Evolutionary conservation across 352 stramenopile species (phyloP), one percentile per base, ranked within the genome.

Genomic region (Achlya hypogyna): DNA sequence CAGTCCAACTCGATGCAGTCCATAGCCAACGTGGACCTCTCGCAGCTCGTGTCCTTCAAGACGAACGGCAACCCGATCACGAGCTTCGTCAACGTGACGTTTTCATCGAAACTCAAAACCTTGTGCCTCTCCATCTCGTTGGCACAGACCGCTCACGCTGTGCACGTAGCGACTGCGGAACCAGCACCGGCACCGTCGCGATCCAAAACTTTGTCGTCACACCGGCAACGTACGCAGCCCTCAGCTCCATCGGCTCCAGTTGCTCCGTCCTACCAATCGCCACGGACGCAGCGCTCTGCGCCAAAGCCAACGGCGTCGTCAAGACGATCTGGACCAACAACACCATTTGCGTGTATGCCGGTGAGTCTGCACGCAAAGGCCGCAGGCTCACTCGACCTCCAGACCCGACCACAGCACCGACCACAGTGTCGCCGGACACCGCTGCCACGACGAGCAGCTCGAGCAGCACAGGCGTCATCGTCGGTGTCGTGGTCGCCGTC

Each of bases 261-360:
- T 56, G 49, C 8, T 56, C 49, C 12, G 8, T 35, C 25, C 31
- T 56, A 10, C 49, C 49, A 1, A 56, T 56, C 25, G 25, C 49
- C 2, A 56, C 10, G 16, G 49, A 56, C 31, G 25, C 49, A 1
- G 8, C 49, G 49, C 31, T 56, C 25, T 56, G 49, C 49, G 25
- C 49, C 25, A 31, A 56, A 20, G 25, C 25, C 49, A 56, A 56
- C 31, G 49, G 25, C 25, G 31, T n/a, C 12, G 10, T 56, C 25
- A 10, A 56, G 31, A 56, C 49, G 31, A 56, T 56, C 31, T 56
- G 49, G 49, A 56, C 49, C 25, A 56, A 56, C 49, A 56, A 56
- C 8, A 56, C 25, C 2, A 35, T 56, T 10, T 56, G 49, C 31
- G 49, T 56, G 12, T 9, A 10, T n/a, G 14, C 25, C 10, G 49